phyloP scores from a whole-genome alignment of 768 basidiomycete species.

The Trametes punicea region DNA sequence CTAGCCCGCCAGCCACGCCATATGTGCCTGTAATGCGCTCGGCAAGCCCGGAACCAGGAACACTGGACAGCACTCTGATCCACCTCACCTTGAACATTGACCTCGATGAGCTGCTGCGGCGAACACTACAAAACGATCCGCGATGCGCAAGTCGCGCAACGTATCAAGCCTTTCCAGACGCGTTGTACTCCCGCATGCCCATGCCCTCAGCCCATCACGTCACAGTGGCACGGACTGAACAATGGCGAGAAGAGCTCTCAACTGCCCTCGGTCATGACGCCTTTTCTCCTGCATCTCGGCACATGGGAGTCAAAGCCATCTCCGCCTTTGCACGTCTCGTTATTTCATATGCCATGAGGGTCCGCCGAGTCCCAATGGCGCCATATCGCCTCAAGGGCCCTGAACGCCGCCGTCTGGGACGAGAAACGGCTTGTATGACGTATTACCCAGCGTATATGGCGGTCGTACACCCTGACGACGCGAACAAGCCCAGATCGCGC shows the following conservation, averaged over 20 bases:
- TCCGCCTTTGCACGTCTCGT: conserved; percentile 12
- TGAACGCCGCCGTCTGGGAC: conserved; percentile 10
- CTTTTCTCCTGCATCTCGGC: conserved; percentile 37
- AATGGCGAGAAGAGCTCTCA: conserved; percentile 41
- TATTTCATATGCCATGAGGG: conserved; percentile 15
- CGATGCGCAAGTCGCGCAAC: conserved; percentile 35
- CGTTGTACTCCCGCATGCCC: conserved; percentile 43
- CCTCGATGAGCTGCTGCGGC: conserved; percentile 69
- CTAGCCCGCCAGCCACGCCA: neutral
- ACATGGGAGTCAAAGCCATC: conserved; percentile 15
- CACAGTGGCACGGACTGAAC: conserved; percentile 19
- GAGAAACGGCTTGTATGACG: no score
- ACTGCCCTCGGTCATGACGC: conserved; percentile 43
- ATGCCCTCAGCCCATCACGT: conserved; percentile 32
- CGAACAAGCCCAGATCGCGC: conserved; percentile 31
- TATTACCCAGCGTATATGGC: conserved; percentile 2
- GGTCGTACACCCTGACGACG: conserved; percentile 18
- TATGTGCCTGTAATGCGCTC: neutral
- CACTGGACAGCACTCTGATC: no score
- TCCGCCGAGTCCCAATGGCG: conserved; percentile 16
- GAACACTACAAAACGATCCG: conserved; percentile 33
- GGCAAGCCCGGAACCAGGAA: neutral
- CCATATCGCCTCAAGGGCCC: neutral
- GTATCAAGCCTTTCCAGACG: conserved; percentile 22
- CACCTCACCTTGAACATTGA: neutral